Percentiles rank a stretch among this genome's conserved stretches.
phyloP scores from a whole-genome alignment of 2,329 filamentous ascomycete species.

The Colletotrichum spaethianum region DNA sequence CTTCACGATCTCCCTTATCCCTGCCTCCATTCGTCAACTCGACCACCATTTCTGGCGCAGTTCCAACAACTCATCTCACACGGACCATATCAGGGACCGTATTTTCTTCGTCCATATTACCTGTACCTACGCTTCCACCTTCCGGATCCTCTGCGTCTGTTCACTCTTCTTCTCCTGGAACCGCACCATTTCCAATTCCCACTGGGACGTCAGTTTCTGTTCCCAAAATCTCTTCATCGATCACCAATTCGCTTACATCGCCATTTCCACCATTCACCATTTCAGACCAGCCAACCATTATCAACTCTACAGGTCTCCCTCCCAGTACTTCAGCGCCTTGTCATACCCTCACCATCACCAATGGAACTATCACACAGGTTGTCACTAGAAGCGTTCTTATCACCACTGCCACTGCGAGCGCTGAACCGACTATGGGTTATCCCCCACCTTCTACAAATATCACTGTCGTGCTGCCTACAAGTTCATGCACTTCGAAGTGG shows the following conservation, averaged over 20 bases:
- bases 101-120: constrained; percentile 27
- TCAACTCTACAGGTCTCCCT: constrained; percentile 13
- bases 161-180: not conserved
- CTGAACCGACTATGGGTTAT: constrained; percentile 1
- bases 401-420: constrained; percentile 13
- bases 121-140: constrained; percentile 14
- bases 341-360: constrained; percentile 37
- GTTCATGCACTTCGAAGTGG: constrained; percentile 26
- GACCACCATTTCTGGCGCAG: constrained; percentile 8
- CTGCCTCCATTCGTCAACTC: constrained; percentile 23
- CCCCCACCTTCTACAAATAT: constrained; percentile 8
- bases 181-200: not conserved
- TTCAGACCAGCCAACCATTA: not conserved
- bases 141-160: not conserved
- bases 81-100: constrained; percentile 11
- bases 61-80: not conserved
- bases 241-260: not conserved
- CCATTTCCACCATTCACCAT: not conserved
- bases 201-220: not conserved
- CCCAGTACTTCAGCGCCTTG: constrained; percentile 13
- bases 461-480: not conserved
- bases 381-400: constrained; percentile 34
- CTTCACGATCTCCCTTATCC: not conserved
- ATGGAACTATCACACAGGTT: constrained; percentile 33
- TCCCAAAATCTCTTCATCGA: not conserved